These are phyloP conservation scores for Ilyonectria sp. DNA, from an alignment of 2,329 filamentous ascomycete genomes.

Conservation along the genomic window DNA sequence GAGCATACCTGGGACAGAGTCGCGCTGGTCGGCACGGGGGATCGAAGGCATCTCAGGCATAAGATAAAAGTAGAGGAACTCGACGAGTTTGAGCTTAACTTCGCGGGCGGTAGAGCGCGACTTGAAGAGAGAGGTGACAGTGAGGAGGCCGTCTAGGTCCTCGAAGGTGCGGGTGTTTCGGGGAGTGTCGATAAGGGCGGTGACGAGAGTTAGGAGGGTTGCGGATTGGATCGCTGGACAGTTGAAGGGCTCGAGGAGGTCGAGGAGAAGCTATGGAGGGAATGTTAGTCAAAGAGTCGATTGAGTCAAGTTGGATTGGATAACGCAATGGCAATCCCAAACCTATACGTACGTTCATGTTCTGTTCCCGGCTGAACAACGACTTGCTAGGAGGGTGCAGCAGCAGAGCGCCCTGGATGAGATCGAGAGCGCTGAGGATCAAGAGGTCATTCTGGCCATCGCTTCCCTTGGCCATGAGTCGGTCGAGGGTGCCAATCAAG, in stretches of 20 bases:
- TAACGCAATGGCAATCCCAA: background rate
- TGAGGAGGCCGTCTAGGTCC: slow-evolving; percentile 89
- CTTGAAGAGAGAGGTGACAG: slow-evolving; percentile 94
- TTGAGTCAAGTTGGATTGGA: background rate
- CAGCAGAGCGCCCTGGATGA: slow-evolving; percentile 89
- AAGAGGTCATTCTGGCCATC: slow-evolving; percentile 89
- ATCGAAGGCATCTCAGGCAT: slow-evolving; percentile 86
- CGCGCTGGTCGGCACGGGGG: slow-evolving; percentile 62
- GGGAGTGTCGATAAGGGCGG: slow-evolving; percentile 88
- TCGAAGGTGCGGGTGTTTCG: slow-evolving; percentile 94
- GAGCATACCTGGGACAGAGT: slow-evolving; percentile 66
- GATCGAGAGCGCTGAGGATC: slow-evolving; percentile 88
- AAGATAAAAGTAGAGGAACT: slow-evolving; percentile 98
- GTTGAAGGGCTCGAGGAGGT: slow-evolving; percentile 93
- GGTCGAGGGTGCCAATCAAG: slow-evolving; percentile 87
- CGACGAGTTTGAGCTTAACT: slow-evolving; percentile 95
- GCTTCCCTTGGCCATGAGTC: slow-evolving; percentile 85
- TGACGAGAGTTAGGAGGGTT: slow-evolving; percentile 90
- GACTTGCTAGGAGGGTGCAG: slow-evolving; percentile 91
- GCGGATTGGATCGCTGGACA: slow-evolving; percentile 93
- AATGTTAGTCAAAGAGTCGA: slow-evolving; percentile 30
- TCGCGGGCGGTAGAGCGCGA: slow-evolving; percentile 86
- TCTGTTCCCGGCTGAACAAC: slow-evolving; percentile 88
- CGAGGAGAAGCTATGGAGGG: slow-evolving; percentile 80
- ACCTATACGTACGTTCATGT: slow-evolving; percentile 83